Evolutionary conservation across 1,284 basidiomycete species (phyloP).

Genomic region (Grifola frondosa): DNA sequence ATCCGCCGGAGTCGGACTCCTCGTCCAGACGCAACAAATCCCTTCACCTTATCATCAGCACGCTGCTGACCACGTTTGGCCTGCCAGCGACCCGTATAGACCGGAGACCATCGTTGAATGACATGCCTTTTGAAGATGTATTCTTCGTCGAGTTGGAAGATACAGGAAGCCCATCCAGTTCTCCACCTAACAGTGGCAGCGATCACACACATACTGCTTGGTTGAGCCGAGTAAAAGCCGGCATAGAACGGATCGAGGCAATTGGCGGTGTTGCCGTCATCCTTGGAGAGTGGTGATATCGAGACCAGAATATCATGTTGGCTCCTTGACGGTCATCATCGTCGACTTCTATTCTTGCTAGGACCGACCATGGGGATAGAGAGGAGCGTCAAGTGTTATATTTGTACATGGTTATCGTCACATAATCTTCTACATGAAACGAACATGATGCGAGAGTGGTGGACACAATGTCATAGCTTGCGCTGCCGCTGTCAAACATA

Average conservation of each 20-base stretch:
- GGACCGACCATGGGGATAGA: too few species aligned
- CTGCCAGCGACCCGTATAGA: slow-evolving; percentile 52
- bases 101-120: slow-evolving; percentile 52
- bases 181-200: too few species aligned
- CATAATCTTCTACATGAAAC: too few species aligned
- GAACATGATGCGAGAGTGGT: too few species aligned
- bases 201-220: too few species aligned
- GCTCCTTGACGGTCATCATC: background rate
- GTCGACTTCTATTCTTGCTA: too few species aligned
- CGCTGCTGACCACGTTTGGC: slow-evolving; percentile 32
- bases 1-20: background rate
- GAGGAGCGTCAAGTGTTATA: too few species aligned
- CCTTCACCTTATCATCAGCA: slow-evolving; percentile 27
- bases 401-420: too few species aligned
- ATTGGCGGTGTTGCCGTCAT: slow-evolving; percentile 35
- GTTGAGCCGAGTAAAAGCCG: slow-evolving; percentile 35
- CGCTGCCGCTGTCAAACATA: background rate
- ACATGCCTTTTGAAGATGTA: slow-evolving; percentile 52
- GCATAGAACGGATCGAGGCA: slow-evolving; percentile 34
- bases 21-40: slow-evolving; percentile 19
- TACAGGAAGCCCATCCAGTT: too few species aligned
- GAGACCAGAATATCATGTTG: background rate
- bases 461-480: too few species aligned
- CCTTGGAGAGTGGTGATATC: slow-evolving; percentile 30
- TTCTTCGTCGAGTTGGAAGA: slow-evolving; percentile 44